Conservation (phyloP, 129 eudicot species). For the Heracleum sosnowskyi region DNA sequence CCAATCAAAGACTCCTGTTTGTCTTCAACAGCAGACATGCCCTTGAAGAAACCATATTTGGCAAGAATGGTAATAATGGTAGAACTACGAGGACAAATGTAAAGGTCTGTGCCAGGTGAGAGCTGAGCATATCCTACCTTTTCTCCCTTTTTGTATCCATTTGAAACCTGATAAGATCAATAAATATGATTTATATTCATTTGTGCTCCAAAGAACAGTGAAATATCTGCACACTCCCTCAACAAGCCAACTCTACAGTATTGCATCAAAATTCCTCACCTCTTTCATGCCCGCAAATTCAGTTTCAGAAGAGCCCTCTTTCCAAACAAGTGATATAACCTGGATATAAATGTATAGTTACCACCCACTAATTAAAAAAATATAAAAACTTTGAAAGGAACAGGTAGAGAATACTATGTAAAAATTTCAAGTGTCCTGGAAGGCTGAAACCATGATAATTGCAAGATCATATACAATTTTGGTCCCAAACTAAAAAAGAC, state of each 20-base stretch:
- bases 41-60: slow-evolving; percentile 68
- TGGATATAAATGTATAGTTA: slow-evolving; percentile 21
- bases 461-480: background rate
- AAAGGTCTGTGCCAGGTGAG: slow-evolving; percentile 44
- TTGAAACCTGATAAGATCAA: slow-evolving; percentile 40
- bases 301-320: slow-evolving; percentile 44
- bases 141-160: slow-evolving; percentile 38
- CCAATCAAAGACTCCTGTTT: slow-evolving; percentile 50
- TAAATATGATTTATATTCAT: background rate
- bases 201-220: background rate
- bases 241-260: background rate
- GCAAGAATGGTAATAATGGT: slow-evolving; percentile 56
- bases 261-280: slow-evolving; percentile 23
- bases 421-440: background rate
- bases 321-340: slow-evolving; percentile 65
- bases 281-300: slow-evolving; percentile 57
- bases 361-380: background rate
- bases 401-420: background rate
- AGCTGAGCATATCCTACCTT: slow-evolving; percentile 61
- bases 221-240: background rate
- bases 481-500: background rate
- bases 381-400: background rate
- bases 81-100: slow-evolving; percentile 65
- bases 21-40: slow-evolving; percentile 53
- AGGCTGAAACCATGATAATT: background rate